Conservation (phyloP, 1,284 basidiomycete genomes). For the Cystobasidiaceae sp. region DNA sequence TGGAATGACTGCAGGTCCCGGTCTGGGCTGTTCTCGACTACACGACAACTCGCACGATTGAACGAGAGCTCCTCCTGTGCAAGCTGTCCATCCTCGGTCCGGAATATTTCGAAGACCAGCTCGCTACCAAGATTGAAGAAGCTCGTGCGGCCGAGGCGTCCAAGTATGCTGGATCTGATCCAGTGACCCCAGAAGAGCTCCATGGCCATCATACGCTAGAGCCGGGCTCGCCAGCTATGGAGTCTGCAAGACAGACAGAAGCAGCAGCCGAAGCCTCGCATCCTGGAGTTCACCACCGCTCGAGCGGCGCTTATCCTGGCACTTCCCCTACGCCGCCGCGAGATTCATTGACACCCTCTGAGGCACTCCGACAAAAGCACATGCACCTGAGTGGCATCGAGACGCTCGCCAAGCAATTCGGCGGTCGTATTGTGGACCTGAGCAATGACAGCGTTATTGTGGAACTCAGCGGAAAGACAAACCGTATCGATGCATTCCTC, state of each 20-base stretch:
- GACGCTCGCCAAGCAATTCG: slow-evolving; percentile 79
- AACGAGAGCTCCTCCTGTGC: slow-evolving; percentile 79
- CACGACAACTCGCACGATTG: slow-evolving; percentile 76
- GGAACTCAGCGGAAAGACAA: slow-evolving; percentile 88
- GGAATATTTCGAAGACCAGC: slow-evolving; percentile 89
- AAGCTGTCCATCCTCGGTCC: slow-evolving; percentile 95
- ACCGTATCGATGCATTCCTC: slow-evolving; percentile 87
- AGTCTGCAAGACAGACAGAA: slow-evolving; percentile 28
- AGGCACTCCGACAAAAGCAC: slow-evolving; percentile 83
- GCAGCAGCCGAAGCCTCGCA: slow-evolving; percentile 34
- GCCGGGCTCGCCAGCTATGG: slow-evolving; percentile 22
- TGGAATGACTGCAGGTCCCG: slow-evolving; percentile 61
- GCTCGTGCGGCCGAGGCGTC: slow-evolving; percentile 23
- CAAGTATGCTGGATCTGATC: slow-evolving; percentile 45
- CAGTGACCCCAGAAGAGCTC: slow-evolving; percentile 52
- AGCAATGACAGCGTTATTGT: slow-evolving; percentile 91
- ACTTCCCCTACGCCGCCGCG: slow-evolving; percentile 32
- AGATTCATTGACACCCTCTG: slow-evolving; percentile 60
- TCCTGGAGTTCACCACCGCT: slow-evolving; percentile 43
- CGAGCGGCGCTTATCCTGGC: too few species aligned
- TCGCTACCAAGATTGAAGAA: slow-evolving; percentile 44
- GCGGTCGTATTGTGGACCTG: slow-evolving; percentile 89
- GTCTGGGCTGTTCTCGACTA: slow-evolving; percentile 98
- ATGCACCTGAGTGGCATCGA: slow-evolving; percentile 82
- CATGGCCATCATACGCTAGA: slow-evolving; percentile 31